Evolutionary conservation across 2,329 filamentous ascomycete genomes (phyloP).

Genomic region (Fusarium foetens): DNA sequence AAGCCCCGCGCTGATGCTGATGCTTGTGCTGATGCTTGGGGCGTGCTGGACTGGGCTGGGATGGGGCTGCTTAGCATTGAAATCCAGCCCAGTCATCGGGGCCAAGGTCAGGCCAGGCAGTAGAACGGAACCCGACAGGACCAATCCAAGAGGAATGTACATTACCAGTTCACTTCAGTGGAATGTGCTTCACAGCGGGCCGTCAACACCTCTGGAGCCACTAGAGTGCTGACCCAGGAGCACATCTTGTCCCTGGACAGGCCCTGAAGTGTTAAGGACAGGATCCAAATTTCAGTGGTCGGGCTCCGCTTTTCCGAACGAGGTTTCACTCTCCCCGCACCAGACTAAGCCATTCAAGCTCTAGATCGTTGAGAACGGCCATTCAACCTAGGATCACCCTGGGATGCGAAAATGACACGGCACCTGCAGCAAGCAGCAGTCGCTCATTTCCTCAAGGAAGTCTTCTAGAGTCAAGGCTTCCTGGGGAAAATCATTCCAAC

Average conservation of each 20-base stretch:
- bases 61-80: not conserved
- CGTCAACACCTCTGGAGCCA: slow-evolving; percentile 1
- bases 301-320: slow-evolving; percentile 42
- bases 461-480: slow-evolving; percentile 13
- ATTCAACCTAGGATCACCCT: slow-evolving; percentile 17
- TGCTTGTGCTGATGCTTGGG: not conserved
- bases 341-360: slow-evolving; percentile 37
- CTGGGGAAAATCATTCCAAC: slow-evolving; percentile 17
- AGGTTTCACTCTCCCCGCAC: slow-evolving; percentile 44
- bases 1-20: slow-evolving; percentile 28
- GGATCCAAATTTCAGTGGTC: slow-evolving; percentile 11
- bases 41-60: not conserved
- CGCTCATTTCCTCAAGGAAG: not conserved
- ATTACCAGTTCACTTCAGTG: not conserved
- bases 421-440: slow-evolving; percentile 22
- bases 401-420: slow-evolving; percentile 34
- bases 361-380: slow-evolving; percentile 29
- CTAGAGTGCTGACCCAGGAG: slow-evolving; percentile 18
- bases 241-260: slow-evolving; percentile 19
- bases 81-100: not conserved
- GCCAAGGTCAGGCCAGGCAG: not conserved
- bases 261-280: slow-evolving; percentile 14
- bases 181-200: slow-evolving; percentile 19
- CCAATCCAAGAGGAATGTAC: slow-evolving; percentile 8
- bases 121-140: not conserved